phyloP scores from a whole-genome alignment of 306 rosid species.

The Fragaria ananassa region DNA sequence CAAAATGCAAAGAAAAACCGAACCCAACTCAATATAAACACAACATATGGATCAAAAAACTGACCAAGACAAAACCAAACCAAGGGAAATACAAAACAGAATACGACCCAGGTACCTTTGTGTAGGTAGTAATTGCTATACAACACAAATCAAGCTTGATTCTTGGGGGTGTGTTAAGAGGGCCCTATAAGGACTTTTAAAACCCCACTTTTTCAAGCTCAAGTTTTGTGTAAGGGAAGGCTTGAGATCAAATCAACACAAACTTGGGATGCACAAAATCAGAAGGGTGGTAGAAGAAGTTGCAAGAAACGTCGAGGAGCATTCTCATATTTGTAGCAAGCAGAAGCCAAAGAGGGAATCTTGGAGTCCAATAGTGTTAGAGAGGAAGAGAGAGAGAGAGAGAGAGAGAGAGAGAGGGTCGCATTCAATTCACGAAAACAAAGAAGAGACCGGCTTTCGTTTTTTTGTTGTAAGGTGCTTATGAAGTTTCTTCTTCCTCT shows the following conservation, averaged over 20 bases:
- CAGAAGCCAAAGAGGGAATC: conserved; percentile 8
- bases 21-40: conserved; percentile 23
- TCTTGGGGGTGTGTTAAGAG: conserved; percentile 1
- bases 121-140: conserved; percentile 13
- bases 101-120: conserved; percentile 34
- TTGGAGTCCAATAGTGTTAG: conserved; percentile 4
- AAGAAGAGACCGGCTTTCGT: conserved; percentile 45
- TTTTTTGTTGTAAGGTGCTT: conserved; percentile 50
- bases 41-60: conserved; percentile 37
- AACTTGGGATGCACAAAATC: conserved; percentile 30
- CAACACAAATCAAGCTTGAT: conserved; percentile 21
- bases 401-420: conserved; percentile 28
- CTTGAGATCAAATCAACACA: conserved; percentile 24
- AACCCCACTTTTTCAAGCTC: conserved; percentile 19
- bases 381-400: neutral
- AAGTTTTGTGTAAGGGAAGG: conserved; percentile 11
- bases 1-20: neutral
- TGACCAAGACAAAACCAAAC: conserved; percentile 21
- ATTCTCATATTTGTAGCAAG: conserved; percentile 55
- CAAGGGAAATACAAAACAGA: conserved; percentile 8
- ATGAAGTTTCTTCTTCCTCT: conserved; percentile 42
- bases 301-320: conserved; percentile 36
- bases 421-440: conserved; percentile 49
- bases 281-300: conserved; percentile 33
- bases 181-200: neutral